Percentiles rank a stretch among this genome's conserved stretches.
phyloP scores from a whole-genome alignment of 2,329 filamentous ascomycete genomes.

The Beauveria sp. region DNA sequence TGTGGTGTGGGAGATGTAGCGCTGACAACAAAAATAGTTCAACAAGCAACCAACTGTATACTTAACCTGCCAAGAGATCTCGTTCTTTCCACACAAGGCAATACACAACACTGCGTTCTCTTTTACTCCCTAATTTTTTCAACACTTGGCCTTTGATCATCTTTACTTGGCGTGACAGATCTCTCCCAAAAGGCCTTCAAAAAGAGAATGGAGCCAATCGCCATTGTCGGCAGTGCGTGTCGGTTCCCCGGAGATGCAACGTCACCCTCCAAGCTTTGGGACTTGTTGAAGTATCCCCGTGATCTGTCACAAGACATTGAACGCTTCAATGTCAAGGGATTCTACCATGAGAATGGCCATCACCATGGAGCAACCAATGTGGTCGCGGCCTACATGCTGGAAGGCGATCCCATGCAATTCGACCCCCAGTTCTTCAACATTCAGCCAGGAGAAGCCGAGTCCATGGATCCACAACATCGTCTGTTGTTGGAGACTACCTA shows the following conservation, averaged over 20 bases:
- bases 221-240: constrained; percentile 13
- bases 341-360: constrained; percentile 17
- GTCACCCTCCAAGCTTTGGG: constrained; percentile 12
- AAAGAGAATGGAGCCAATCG: constrained; percentile 10
- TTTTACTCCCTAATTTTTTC: neutral
- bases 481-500: constrained; percentile 26
- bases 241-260: constrained; percentile 12
- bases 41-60: neutral
- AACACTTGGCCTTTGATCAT: too few species aligned
- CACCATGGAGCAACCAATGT: constrained; percentile 19
- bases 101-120: neutral
- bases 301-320: constrained; percentile 19
- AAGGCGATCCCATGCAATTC: constrained; percentile 21
- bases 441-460: constrained; percentile 35
- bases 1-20: neutral
- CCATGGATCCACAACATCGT: constrained; percentile 25
- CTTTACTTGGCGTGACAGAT: neutral
- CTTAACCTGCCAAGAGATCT: neutral
- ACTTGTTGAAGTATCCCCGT: constrained; percentile 9
- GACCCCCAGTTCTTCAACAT: constrained; percentile 40
- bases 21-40: neutral
- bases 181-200: neutral
- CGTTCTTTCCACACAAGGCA: too few species aligned
- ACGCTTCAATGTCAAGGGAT: constrained; percentile 17
- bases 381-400: constrained; percentile 21